phyloP scores from a whole-genome alignment of 2,329 filamentous ascomycete species.

The Emmonsiellopsis sp. region DNA sequence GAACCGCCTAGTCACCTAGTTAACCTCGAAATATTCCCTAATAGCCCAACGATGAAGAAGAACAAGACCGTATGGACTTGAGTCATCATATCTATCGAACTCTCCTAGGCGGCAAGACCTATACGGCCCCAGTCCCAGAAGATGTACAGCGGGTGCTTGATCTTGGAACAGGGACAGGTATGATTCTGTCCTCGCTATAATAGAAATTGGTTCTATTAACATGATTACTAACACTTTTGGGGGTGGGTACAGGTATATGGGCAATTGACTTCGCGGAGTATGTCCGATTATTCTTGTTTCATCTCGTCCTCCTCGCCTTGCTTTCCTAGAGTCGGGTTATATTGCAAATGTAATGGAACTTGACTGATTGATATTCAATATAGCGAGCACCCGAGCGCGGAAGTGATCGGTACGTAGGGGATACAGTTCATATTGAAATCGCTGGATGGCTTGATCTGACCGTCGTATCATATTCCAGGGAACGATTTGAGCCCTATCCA shows the following conservation, averaged over 20 bases:
- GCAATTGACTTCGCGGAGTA: slow-evolving; percentile 14
- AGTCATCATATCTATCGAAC: slow-evolving; percentile 17
- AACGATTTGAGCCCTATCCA: slow-evolving; percentile 14
- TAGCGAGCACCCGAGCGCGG: not conserved
- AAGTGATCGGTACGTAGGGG: slow-evolving; percentile 2
- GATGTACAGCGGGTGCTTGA: slow-evolving; percentile 11
- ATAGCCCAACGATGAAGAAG: slow-evolving; percentile 10
- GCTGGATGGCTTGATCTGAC: not conserved
- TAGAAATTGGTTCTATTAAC: not conserved
- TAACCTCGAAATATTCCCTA: not conserved
- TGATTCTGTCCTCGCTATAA: not conserved
- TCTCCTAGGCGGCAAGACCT: slow-evolving; percentile 14
- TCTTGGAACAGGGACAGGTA: slow-evolving; percentile 13
- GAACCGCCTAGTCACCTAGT: not conserved
- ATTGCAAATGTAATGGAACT: too few relatives aligned
- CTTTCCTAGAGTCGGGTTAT: not conserved
- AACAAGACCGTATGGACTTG: slow-evolving; percentile 13
- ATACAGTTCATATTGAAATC: not conserved
- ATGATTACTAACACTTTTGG: not conserved
- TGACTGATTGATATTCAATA: not conserved
- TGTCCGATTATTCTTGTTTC: not conserved
- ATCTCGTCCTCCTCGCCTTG: not conserved
- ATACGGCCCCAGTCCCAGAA: slow-evolving; percentile 18
- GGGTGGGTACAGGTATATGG: slow-evolving; percentile 7
- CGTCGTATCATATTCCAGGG: slow-evolving; percentile 1